phyloP scores from a whole-genome alignment of 306 rosid species.

The Medicago lupulina region DNA sequence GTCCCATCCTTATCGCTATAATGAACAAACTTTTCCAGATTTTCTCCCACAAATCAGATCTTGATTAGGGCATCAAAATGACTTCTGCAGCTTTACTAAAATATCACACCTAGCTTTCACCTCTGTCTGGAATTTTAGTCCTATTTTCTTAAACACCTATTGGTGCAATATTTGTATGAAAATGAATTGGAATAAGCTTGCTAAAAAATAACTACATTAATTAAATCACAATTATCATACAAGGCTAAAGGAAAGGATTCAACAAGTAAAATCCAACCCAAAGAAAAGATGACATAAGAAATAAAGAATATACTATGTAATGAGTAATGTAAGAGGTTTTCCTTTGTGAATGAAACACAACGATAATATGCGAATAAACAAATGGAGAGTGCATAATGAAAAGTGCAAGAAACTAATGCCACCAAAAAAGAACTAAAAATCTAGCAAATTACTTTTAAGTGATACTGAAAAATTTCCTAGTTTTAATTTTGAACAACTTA shows the following conservation, averaged over 20 bases:
- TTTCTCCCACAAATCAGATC: too few species aligned
- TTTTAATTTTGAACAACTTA: constrained; percentile 53
- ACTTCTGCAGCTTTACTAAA: too few species aligned
- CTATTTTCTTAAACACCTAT: too few species aligned
- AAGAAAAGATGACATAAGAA: constrained; percentile 1
- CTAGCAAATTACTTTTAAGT: constrained; percentile 22
- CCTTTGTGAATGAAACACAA: neutral
- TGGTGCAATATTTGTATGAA: too few species aligned
- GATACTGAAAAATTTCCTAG: constrained; percentile 12
- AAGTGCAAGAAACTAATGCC: constrained; percentile 24
- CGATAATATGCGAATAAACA: constrained; percentile 17
- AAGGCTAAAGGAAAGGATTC: constrained; percentile 16
- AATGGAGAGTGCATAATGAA: constrained; percentile 16
- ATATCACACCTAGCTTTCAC: too few species aligned
- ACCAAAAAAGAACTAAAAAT: constrained; percentile 35
- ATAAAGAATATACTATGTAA: constrained; percentile 3
- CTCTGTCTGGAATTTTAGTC: too few species aligned
- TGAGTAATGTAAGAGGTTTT: neutral
- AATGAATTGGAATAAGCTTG: too few species aligned
- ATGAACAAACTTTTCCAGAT: too few species aligned
- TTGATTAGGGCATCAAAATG: too few species aligned
- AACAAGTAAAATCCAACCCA: constrained; percentile 5
- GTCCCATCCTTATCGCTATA: too few species aligned
- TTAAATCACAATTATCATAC: constrained; percentile 7
- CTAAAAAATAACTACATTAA: neutral